Evolutionary conservation across 2,329 filamentous ascomycete species (phyloP), one percentile per base, ranked within the genome.

Genomic region (Sporothrix variecibatus): DNA sequence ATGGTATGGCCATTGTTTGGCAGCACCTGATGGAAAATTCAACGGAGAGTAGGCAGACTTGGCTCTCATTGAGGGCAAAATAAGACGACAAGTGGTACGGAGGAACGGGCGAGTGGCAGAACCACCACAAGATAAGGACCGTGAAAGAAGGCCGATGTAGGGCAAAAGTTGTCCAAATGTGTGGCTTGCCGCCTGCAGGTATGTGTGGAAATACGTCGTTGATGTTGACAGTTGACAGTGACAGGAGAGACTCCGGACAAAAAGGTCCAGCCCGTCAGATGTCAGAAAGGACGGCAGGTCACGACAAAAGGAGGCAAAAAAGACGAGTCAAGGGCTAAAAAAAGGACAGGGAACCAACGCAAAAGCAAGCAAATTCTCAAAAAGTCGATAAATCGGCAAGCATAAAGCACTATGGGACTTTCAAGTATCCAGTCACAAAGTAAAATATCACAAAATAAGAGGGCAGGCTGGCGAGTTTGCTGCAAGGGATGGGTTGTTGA

Each of bases 401-500:
- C 20, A 8, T 3, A 20, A 6, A 56, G 34, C 8, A 26, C 23
- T 8, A 20, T 12, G 15, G 3, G 43, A 17, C 2, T 49, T 20
- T 49, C 3, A 49, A 17, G 1, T 20, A 49, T 17, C 15, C 43
- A 49, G 15, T 49, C 43, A 49, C 11, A 49, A 34, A 20, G 26
- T 4, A 34, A 26, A 20, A 20, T 8, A 20, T 8, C 15, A 34
- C 15, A 60, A 20, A 26, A 40, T n/a, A 26, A 43, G 60, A 43
- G n/a, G 60, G 3, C 28, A 26, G 17, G 60, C 34, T 3, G 62
- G 5, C 40, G 2, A 31, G 23, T 3, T n/a, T 20, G 65, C 40
- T 23, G 65, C 43, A 51, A 68, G 65, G 65, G 65, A 68, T 68
- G 40, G 64, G 43, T 68, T 43, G 40, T 49, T 11, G 65, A 34